Base-by-base conservation (phyloP, 1,284 basidiomycete species). In the Heimioporus retisporus region DNA sequence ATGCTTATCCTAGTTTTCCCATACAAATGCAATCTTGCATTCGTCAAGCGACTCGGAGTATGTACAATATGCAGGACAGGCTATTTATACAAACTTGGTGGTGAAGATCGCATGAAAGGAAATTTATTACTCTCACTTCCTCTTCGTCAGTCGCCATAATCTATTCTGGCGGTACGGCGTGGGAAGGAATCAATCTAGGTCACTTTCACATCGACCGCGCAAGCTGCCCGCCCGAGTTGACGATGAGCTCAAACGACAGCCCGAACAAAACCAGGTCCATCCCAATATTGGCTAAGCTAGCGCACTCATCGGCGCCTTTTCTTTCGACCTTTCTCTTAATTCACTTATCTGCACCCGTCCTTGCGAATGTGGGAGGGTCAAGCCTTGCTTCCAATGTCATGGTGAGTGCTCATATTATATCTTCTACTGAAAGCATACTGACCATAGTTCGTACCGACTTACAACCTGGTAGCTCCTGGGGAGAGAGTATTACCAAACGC, bases 401-500 rank as follows among this genome's bases (percentile, higher is more conserved):
- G 92, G 93, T 91, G 19, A 55, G 44, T 19, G 4, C 44, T n/a
- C 7, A 19, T 40, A 21, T n/a, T 43, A 23, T 64, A 60, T 25
- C 14, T 11, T 46, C 15, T 21, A 13, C 46, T 46, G 18, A 16
- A 46, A 46, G 21, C 21, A 2, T 46, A 11, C 6, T 35, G 46
- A 46, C 46, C 21, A 21, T 6, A 21, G 21, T 15, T 13, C 46
- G 46, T 46, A 11, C 50, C 13, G 18, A 19, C 19, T 51, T 13
- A 51, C 15, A 53, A 14, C 8, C 2, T 28, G n/a, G 19, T n/a
- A 93, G 92, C 80, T 94, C 31, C 79, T 94, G 14, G 92, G 92
- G 16, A 82, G 93, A 58, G 93, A 94, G 78, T 93, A 93, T 79
- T 94, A 94, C 75, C 92, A 94, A 75, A 91, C 89, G 0, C 57